phyloP scores from a whole-genome alignment of 176 grass and related monocot species.

The Neostapfia colusana region DNA sequence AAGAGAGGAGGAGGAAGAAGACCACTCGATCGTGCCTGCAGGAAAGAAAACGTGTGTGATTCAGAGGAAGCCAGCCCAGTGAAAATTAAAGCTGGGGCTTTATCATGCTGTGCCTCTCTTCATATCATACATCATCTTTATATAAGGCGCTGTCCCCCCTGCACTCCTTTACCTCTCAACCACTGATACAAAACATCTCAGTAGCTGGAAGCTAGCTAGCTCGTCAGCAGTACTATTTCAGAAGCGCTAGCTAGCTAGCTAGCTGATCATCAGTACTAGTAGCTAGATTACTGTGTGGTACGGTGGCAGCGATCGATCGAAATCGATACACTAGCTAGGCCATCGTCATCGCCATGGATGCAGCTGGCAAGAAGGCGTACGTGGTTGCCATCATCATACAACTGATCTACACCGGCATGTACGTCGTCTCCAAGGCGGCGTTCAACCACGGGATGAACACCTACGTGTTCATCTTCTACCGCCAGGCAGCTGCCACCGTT shows the following conservation, averaged over 20 bases:
- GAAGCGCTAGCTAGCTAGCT: background rate
- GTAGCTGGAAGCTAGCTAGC: background rate
- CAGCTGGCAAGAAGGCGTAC: conserved; percentile 59
- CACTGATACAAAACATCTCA: conserved; percentile 9
- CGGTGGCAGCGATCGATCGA: too few relatives aligned
- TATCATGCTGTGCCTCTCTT: conserved; percentile 6
- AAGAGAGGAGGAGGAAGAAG: background rate
- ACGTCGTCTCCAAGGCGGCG: conserved; percentile 65
- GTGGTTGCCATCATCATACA: conserved; percentile 64
- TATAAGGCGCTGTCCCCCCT: conserved; percentile 34
- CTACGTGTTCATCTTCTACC: conserved; percentile 85
- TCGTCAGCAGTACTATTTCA: background rate
- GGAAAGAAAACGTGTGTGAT: too few relatives aligned
- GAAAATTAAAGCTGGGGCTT: background rate
- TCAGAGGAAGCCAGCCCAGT: conserved; percentile 15
- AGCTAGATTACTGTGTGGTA: background rate
- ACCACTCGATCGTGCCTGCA: too few relatives aligned
- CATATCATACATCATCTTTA: conserved; percentile 23
- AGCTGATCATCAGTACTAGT: background rate
- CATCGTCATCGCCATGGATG: too few relatives aligned
- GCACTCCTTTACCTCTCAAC: conserved; percentile 25
- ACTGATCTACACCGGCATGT: conserved; percentile 64
- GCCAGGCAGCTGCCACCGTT: conserved; percentile 58
- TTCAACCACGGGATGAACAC: conserved; percentile 67
- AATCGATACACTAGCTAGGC: too few relatives aligned